phyloP scores from a whole-genome alignment of 139 green algal species.

The Chlorella sp. region DNA sequence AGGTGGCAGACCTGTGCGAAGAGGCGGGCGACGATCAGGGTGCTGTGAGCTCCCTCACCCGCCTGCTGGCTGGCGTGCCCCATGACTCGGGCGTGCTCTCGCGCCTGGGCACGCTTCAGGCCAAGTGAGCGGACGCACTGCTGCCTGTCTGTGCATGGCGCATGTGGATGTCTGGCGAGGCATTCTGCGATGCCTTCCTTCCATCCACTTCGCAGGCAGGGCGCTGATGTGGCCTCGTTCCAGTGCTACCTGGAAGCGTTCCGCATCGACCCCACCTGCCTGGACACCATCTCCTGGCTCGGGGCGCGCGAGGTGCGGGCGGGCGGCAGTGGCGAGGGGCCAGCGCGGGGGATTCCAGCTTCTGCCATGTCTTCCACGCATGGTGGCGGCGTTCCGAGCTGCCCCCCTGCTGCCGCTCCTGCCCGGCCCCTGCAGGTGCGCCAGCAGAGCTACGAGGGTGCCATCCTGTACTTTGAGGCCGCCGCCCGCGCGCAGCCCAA shows the following conservation, averaged over 20 bases:
- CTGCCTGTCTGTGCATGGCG: neutral
- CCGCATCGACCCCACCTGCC: constrained; percentile 77
- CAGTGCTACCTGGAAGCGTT: constrained; percentile 83
- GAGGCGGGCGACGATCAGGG: constrained; percentile 57
- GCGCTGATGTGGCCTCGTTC: constrained; percentile 79
- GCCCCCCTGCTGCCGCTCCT: too few species aligned
- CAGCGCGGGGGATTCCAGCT: too few species aligned
- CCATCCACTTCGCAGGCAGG: constrained; percentile 39
- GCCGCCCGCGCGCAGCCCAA: constrained; percentile 76
- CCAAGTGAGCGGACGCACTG: constrained; percentile 26
- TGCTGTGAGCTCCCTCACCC: constrained; percentile 79
- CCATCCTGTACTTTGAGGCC: constrained; percentile 82
- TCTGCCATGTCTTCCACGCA: too few species aligned
- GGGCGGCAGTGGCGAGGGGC: too few species aligned
- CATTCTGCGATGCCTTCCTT: neutral
- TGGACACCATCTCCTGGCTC: constrained; percentile 89
- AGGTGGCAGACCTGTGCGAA: constrained; percentile 71
- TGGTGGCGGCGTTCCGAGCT: too few species aligned
- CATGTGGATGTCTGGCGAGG: neutral
- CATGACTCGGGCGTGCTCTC: constrained; percentile 81
- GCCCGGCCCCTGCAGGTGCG: constrained; percentile 23
- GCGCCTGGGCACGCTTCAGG: constrained; percentile 74
- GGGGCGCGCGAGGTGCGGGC: constrained; percentile 66
- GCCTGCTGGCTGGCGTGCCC: constrained; percentile 68
- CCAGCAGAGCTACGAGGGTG: constrained; percentile 69